A percentile compares a stretch with the other conserved stretches of the same genome.
phyloP scores from a whole-genome alignment of 2,329 filamentous ascomycete species.

The Talaromyces sp. region DNA sequence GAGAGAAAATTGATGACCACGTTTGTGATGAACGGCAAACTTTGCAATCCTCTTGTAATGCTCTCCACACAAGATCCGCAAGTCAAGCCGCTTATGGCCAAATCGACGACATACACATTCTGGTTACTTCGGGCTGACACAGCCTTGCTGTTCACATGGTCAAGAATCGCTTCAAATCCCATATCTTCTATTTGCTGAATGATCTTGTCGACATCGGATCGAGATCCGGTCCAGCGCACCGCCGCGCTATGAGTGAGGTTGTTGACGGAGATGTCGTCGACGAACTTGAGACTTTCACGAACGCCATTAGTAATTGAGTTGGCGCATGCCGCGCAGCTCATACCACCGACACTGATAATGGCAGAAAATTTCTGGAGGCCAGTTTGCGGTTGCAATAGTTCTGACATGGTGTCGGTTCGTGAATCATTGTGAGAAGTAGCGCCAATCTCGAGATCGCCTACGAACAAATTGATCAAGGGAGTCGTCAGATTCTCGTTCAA shows the following conservation, averaged over 20 bases:
- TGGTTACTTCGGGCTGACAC: neutral
- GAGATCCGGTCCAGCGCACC: slow-evolving; percentile 47
- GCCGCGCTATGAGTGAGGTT: slow-evolving; percentile 50
- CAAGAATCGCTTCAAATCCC: slow-evolving; percentile 60
- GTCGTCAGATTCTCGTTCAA: neutral
- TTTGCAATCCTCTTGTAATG: slow-evolving; percentile 47
- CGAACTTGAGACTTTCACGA: slow-evolving; percentile 41
- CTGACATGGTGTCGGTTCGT: neutral
- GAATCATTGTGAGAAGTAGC: neutral
- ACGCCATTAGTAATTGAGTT: slow-evolving; percentile 48
- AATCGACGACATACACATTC: slow-evolving; percentile 37
- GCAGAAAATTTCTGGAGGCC: slow-evolving; percentile 24
- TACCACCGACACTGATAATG: slow-evolving; percentile 51
- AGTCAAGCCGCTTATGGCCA: slow-evolving; percentile 56
- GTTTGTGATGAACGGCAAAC: slow-evolving; percentile 45
- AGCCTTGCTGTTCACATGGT: slow-evolving; percentile 29
- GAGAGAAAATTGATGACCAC: slow-evolving; percentile 55
- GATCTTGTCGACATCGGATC: slow-evolving; percentile 45
- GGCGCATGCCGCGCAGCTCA: slow-evolving; percentile 58
- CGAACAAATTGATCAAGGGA: neutral
- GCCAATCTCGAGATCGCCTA: neutral
- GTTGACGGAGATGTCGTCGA: slow-evolving; percentile 49
- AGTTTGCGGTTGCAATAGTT: neutral
- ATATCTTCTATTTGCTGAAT: slow-evolving; percentile 53
- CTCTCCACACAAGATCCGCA: slow-evolving; percentile 55